Base-by-base conservation (phyloP, 176 grass and related monocot species). In the Cenchrus fungigraminus region DNA sequence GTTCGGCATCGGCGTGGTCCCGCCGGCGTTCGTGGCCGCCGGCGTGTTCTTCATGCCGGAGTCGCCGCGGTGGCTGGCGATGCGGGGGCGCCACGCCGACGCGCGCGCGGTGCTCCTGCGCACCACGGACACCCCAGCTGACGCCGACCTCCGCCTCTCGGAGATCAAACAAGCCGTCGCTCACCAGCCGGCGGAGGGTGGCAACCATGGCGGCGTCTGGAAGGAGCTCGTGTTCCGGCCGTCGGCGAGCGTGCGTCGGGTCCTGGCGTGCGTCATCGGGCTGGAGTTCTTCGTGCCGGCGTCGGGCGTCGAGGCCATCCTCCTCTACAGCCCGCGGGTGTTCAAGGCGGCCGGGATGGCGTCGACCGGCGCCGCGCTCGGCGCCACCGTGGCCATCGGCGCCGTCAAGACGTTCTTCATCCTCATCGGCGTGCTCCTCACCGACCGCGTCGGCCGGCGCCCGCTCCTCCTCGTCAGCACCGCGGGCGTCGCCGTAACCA, bases 21-120 rank as follows among this genome's bases (percentile, higher is more conserved):
- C 83, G 4, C 75, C 88, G 3, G 28, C 77, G 44, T 10, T 86
- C 75, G 62, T 90, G 28, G 61, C 78, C 9, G 73, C 68, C 6
- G 88, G 83, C 7, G 78, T 80, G 3, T 25, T 90, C 22, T 4
- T 58, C 56, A 85, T 93, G 91, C 91, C 91, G 42, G 92, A 94
- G 74, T 94, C 92, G 9, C 92, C 92, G 0, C 79, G 92, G 20
- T 94, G 89, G 86, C 92, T 94, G 1, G 86, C 79, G 52, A 76
- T 94, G 83, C 86, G 85, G 19, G 88, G 88, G 8, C 86, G 76
- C 29, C 1, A 79, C 76, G 68, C 3, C 62, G 62, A 65, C 0
- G 19, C 25, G 0, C 12, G 7, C 9, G 10, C 15, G 1, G 9
- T 6, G 0, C 84, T 91, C 16, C 1, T 6, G 77, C 72, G 45